Percentiles rank a stretch among this genome's conserved stretches.
Conservation (phyloP, 148 eudicot species). For the Vaccinium darrowii region DNA sequence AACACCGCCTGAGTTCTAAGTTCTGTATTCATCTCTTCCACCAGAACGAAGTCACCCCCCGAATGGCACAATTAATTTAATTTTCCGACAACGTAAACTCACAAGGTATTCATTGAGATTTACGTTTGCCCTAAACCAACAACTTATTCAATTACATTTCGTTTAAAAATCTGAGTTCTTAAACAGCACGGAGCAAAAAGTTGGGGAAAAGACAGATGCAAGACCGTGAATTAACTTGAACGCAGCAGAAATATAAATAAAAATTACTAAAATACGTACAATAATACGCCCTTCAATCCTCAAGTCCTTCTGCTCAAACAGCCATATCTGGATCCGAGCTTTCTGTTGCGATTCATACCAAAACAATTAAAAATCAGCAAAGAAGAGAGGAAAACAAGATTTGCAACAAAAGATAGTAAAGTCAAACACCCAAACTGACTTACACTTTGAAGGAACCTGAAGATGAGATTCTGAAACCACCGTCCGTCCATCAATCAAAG, state of each 20-base stretch:
- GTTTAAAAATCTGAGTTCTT: background rate
- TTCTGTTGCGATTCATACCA: constrained; percentile 40
- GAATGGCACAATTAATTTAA: background rate
- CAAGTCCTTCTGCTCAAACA: constrained; percentile 92
- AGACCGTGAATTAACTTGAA: background rate
- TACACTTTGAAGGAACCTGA: constrained; percentile 60
- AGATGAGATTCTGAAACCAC: constrained; percentile 47
- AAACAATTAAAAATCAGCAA: background rate
- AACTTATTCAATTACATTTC: background rate
- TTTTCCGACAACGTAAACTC: background rate
- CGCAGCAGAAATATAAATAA: background rate
- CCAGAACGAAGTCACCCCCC: background rate
- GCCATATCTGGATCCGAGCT: constrained; percentile 94
- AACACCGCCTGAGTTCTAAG: background rate
- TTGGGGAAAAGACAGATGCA: background rate
- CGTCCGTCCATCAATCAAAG: background rate
- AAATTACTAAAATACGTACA: constrained; percentile 33
- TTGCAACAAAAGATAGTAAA: background rate
- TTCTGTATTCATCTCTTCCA: background rate
- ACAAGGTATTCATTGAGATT: background rate
- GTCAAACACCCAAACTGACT: constrained; percentile 4
- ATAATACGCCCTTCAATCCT: constrained; percentile 96
- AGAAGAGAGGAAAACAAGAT: background rate
- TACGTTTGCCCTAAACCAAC: background rate
- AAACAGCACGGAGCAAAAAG: background rate